A percentile compares a stretch with the other conserved stretches of the same genome.
These are phyloP conservation scores for Colletotrichum noveboracense DNA, from an alignment of 2,329 filamentous ascomycete genomes.

Conservation along the genomic window DNA sequence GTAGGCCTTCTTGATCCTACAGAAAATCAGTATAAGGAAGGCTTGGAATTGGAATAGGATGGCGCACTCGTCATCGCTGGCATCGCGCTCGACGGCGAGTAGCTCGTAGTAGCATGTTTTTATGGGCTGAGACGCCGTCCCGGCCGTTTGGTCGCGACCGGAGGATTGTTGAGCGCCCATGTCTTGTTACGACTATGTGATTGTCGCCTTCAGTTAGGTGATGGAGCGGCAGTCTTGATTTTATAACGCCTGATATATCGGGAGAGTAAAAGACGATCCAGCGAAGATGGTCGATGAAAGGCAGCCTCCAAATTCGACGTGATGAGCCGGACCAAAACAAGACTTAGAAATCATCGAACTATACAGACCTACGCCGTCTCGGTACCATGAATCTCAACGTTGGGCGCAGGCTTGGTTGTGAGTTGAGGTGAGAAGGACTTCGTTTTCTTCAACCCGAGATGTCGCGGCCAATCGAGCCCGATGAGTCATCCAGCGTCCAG, in stretches of 20 bases:
- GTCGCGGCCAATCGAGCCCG: background rate
- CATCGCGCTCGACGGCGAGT: conserved; percentile 73
- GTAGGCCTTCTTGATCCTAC: conserved; percentile 91
- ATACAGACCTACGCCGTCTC: background rate
- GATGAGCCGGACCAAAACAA: background rate
- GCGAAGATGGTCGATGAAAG: background rate
- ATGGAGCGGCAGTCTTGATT: background rate
- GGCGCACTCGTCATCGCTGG: conserved; percentile 79
- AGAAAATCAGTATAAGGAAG: background rate
- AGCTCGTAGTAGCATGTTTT: conserved; percentile 90
- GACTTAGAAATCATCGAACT: background rate
- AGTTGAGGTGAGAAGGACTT: background rate
- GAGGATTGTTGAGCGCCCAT: conserved; percentile 65
- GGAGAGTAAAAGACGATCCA: background rate
- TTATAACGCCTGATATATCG: background rate
- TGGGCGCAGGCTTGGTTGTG: background rate
- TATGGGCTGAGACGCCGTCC: conserved; percentile 28
- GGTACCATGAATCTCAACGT: background rate
- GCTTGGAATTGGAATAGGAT: background rate
- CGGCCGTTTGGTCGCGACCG: conserved; percentile 29
- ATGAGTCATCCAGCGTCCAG: background rate
- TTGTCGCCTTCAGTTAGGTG: background rate
- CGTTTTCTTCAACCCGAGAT: background rate
- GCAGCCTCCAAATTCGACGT: background rate
- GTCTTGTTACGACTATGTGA: background rate